phyloP scores from a whole-genome alignment of 2,329 filamentous ascomycete genomes.

The Trichophyton simii region DNA sequence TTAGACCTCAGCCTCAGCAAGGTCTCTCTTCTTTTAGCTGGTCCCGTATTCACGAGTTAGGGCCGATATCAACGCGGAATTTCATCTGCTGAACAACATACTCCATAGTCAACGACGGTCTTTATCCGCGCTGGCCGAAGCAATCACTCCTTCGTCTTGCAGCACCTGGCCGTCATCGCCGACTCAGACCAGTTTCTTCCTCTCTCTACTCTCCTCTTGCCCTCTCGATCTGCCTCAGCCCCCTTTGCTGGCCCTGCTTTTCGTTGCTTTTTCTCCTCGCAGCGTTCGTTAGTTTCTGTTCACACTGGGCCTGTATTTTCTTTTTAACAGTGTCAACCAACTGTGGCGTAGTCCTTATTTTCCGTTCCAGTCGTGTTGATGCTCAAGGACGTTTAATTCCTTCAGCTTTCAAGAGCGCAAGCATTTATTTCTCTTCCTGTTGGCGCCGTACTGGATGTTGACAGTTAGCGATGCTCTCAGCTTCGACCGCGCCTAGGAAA shows the following conservation, averaged over 20 bases:
- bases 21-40: neutral
- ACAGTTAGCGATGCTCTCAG: neutral
- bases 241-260: neutral
- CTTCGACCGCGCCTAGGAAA: neutral
- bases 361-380: neutral
- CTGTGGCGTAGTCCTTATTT: neutral
- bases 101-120: neutral
- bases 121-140: neutral
- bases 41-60: neutral
- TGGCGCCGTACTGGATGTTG: neutral
- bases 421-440: neutral
- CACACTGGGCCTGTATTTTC: neutral
- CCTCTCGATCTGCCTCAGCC: neutral
- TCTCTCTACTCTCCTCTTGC: neutral
- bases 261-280: neutral
- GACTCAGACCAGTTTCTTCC: neutral
- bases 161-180: neutral
- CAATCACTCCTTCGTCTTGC: neutral
- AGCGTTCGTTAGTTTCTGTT: neutral
- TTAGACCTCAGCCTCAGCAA: neutral
- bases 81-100: neutral
- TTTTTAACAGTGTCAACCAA: neutral
- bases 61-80: neutral
- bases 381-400: too few species aligned
- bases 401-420: too few species aligned